phyloP scores from a whole-genome alignment of 768 basidiomycete species.

The Pulveroboletus frians region DNA sequence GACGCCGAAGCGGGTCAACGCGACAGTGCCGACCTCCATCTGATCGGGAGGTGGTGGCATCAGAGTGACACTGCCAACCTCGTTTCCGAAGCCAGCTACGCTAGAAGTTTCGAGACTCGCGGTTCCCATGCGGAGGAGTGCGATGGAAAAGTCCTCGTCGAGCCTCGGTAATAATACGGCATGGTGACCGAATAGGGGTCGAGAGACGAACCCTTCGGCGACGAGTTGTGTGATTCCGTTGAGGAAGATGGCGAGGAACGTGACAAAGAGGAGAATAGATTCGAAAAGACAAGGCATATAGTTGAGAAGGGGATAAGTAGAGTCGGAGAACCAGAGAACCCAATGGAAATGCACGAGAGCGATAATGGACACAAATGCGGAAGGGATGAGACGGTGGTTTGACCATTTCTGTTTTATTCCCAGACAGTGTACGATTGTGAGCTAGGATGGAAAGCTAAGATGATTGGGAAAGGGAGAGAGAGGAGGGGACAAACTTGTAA shows the following conservation, averaged over 20 bases:
- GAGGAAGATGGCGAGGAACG: slow-evolving; percentile 53
- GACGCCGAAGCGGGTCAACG: slow-evolving; percentile 41
- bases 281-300: slow-evolving; percentile 73
- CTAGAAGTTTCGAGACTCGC: slow-evolving; percentile 74
- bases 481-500: slow-evolving; percentile 48
- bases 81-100: slow-evolving; percentile 67
- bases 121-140: slow-evolving; percentile 65
- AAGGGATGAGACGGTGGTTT: slow-evolving; percentile 66
- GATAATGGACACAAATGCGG: slow-evolving; percentile 53
- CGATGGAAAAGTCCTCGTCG: slow-evolving; percentile 72
- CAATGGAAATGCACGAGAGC: slow-evolving; percentile 64
- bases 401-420: slow-evolving; percentile 62
- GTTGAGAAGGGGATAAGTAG: slow-evolving; percentile 64
- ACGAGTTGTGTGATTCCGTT: slow-evolving; percentile 64
- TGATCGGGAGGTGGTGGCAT: slow-evolving; percentile 8
- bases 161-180: slow-evolving; percentile 43
- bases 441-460: slow-evolving; percentile 30
- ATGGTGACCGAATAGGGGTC: slow-evolving; percentile 51
- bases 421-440: slow-evolving; percentile 59
- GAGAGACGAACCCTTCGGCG: slow-evolving; percentile 52
- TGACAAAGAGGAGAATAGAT: slow-evolving; percentile 52
- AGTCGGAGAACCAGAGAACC: slow-evolving; percentile 45
- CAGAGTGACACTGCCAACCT: slow-evolving; percentile 52
- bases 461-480: background rate
- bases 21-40: slow-evolving; percentile 31